phyloP scores from a whole-genome alignment of 495 filamentous ascomycete species.

The Podospora bellae-mahoneyi region DNA sequence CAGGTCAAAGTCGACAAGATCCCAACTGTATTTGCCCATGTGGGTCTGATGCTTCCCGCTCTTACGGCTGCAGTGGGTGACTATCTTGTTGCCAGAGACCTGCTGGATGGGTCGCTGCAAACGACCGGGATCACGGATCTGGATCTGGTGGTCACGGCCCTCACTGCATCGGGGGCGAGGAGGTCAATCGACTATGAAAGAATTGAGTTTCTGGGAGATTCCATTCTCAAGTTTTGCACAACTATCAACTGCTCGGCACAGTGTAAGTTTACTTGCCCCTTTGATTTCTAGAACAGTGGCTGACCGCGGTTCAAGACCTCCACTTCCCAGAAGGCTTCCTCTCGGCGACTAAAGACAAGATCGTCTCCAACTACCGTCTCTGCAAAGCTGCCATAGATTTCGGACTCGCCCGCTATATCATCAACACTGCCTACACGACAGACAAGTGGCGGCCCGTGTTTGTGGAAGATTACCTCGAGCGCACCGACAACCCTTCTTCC shows the following conservation, averaged over 20 bases:
- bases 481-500: constrained; percentile 20
- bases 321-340: constrained; percentile 79
- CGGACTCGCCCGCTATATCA: constrained; percentile 71
- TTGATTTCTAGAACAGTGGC: background rate
- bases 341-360: constrained; percentile 60
- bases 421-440: constrained; percentile 63
- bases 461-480: constrained; percentile 48
- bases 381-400: constrained; percentile 57
- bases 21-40: constrained; percentile 56
- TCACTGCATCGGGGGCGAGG: constrained; percentile 61
- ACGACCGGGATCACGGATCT: constrained; percentile 53
- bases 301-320: constrained; percentile 40
- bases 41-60: constrained; percentile 71
- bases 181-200: constrained; percentile 73
- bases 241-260: constrained; percentile 64
- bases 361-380: constrained; percentile 71
- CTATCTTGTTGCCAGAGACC: constrained; percentile 57
- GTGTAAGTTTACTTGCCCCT: constrained; percentile 28
- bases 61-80: constrained; percentile 68
- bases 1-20: constrained; percentile 49
- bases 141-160: constrained; percentile 64
- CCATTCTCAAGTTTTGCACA: constrained; percentile 73
- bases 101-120: constrained; percentile 60
- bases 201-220: constrained; percentile 86
- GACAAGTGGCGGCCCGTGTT: constrained; percentile 69